Base-by-base conservation (phyloP, 495 filamentous ascomycete species). In the Penicillium waksmanii region DNA sequence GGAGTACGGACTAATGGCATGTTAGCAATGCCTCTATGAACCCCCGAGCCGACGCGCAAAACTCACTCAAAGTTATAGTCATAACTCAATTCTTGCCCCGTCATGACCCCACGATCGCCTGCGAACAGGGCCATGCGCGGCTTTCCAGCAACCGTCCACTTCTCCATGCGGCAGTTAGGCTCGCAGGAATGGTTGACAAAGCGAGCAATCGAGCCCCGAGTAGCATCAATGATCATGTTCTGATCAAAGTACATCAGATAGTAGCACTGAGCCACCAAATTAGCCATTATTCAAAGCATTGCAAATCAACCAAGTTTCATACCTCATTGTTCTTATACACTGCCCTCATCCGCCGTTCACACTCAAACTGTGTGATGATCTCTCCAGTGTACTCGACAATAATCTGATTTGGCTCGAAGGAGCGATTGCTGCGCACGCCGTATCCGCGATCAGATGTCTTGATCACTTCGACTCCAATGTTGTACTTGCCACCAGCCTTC, bases 221-320 rank as follows among this genome's bases (percentile, higher is more conserved):
- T 97, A 21, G 93, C 95, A 75, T 98, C 95, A 61, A 98, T 96
- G 66, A 98, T 96, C 90, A 98, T 96, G 76, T 94, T 92, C 71
- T 98, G 92, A 66, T 97, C 91, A 71, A 97, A 96, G 38, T 90
- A 91, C 95, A 98, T 98, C 46, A 98, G 77, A 72, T 98, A 98
- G 66, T 96, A 98, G 71, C 91, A 93, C 92, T 96, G 50, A 19
- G 52, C 17, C 46, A 65, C 48, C 53, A 62, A 40, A 63, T 69
- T 42, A 64, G 52, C 49, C 40, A 49, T 33, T 12, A 34, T 11
- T 6, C 7, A 40, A 51, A n/a, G 33, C 35, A 42, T 40, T 38
- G 27, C 42, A 27, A 42, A 33, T 50, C 33, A 42, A 31, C 21
- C 33, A 18, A 18, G 31, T 19, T 50, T 70, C 86, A 69, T 70